Evolutionary conservation across 108 stramenopile genomes (phyloP), one percentile per base, ranked within the genome.

Genomic region (Nannochloropsis gaditana): DNA sequence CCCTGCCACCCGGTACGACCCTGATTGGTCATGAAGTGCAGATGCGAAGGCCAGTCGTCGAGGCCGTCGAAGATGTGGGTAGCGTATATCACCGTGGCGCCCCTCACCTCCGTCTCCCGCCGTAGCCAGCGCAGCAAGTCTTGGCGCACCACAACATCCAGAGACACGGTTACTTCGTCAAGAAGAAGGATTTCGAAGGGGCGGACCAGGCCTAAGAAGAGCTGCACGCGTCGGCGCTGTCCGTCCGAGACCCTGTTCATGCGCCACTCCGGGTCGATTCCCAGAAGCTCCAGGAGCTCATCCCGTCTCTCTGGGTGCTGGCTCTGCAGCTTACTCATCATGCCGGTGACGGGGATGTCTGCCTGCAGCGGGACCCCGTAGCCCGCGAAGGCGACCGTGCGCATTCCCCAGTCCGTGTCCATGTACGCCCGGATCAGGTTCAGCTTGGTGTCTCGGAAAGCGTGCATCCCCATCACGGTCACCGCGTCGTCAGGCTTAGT

Each of bases 51-150:
- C 94, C 94, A 95, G 9, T 93, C 93, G 84, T 94, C 95, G 45
- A 95, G 84, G 44, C 95, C 95, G 84, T 97, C 99, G 92, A 99
- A 99, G 82, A 99, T 98, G 87, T 99, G 98, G 4, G 97, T 99
- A 9, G 98, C 99, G 90, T 99, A 99, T 42, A 99, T 86, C 83
- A 99, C 95, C 15, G 97, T 98, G 2, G 96, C 95, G 11, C 94
- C 93, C 8, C 95, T 91, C 84, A 92, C 91, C 80, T 94, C 94
- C 43, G 93, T 94, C 92, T 99, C 99, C 21, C 88, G 85, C 84
- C 95, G 94, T 80, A 99, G 89, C 96, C 96, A 99, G 31, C 90
- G 86, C 42, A 98, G 85, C 43, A 98, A 87, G 92, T 98, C 95
- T 59, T 95, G 95, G 43, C 97, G 92, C 21, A 96, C 96, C 82